Percentiles rank a stretch among this genome's conserved stretches.
Conservation (phyloP, 2,329 filamentous ascomycete species). For the Zymoseptoria crescenta region DNA sequence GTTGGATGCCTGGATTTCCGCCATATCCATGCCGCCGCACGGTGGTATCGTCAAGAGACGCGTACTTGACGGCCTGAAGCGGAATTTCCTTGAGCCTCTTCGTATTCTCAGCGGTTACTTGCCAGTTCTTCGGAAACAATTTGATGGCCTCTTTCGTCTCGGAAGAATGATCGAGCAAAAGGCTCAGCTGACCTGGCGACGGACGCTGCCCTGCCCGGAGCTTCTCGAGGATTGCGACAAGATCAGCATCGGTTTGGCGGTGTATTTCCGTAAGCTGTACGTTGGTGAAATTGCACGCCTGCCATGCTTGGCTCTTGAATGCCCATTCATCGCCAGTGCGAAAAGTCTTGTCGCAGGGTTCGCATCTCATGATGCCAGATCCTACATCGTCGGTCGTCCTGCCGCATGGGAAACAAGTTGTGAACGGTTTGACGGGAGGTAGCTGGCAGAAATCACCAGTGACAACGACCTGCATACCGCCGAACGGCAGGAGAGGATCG, state of each 20-base stretch:
- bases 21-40: not conserved
- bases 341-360: not conserved
- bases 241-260: conserved; percentile 47
- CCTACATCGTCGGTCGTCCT: not conserved
- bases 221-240: conserved; percentile 50
- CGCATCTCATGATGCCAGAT: not conserved
- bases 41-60: not conserved
- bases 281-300: conserved; percentile 45
- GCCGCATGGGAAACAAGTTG: conserved; percentile 45
- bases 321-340: conserved; percentile 49
- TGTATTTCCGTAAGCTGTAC: conserved; percentile 49
- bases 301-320: conserved; percentile 50
- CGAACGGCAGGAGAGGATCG: conserved; percentile 27
- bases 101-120: not conserved
- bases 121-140: not conserved
- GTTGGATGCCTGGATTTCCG: not conserved
- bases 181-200: not conserved
- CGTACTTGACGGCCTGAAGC: not conserved
- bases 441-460: conserved; percentile 54
- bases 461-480: conserved; percentile 40
- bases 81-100: not conserved
- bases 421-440: conserved; percentile 52
- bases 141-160: not conserved
- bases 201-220: conserved; percentile 30
- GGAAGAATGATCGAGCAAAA: not conserved